Percentiles rank a stretch among this genome's conserved stretches.
Conservation (phyloP, 257 asterid species). For the Mentha longifolia region DNA sequence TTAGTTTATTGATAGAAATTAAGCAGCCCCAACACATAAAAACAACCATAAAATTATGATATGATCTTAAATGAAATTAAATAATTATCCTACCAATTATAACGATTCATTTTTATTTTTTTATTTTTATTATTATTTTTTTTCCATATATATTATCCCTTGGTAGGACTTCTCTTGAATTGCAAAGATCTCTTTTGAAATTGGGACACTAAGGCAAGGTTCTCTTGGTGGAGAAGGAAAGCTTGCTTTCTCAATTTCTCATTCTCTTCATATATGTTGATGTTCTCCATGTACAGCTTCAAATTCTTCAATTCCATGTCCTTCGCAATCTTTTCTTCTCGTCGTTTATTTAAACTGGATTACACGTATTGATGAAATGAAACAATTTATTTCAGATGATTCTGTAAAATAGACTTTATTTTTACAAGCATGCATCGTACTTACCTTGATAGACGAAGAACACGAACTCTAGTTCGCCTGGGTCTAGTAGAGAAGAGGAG, state of each 20-base stretch:
- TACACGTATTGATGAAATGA: neutral
- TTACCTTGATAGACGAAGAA: conserved; percentile 15
- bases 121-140: no score
- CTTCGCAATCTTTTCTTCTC: conserved; percentile 38
- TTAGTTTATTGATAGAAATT: no score
- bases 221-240: conserved; percentile 69
- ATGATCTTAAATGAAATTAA: neutral
- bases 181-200: conserved; percentile 10
- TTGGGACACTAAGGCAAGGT: conserved; percentile 58
- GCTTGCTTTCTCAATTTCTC: conserved; percentile 68
- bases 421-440: no score
- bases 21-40: neutral
- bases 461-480: conserved; percentile 22
- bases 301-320: conserved; percentile 60
- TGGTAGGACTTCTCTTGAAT: neutral
- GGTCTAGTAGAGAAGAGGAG: neutral
- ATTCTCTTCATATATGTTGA: conserved; percentile 67
- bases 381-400: neutral
- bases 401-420: no score
- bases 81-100: neutral
- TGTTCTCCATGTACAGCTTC: conserved; percentile 78
- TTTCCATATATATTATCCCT: neutral
- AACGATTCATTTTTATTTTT: no score
- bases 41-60: neutral
- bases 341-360: conserved; percentile 38